A percentile compares a stretch with the other conserved stretches of the same genome.
phyloP scores from a whole-genome alignment of 2,329 filamentous ascomycete genomes.

The Pseudopyrenochaeta lycopersici region DNA sequence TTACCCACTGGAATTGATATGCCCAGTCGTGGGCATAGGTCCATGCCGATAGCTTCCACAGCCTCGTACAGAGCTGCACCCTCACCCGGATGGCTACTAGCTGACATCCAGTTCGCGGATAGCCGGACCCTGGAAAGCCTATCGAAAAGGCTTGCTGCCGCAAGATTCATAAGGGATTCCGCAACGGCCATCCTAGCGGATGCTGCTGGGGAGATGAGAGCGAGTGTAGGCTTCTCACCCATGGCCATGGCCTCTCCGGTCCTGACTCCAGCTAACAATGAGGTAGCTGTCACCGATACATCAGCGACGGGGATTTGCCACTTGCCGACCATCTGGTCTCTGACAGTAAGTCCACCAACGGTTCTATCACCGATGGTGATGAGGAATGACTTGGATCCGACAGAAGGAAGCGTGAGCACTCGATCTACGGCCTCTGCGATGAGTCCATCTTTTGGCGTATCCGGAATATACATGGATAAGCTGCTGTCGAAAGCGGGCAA shows the following conservation, averaged over 20 bases:
- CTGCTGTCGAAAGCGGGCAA: slow-evolving; percentile 79
- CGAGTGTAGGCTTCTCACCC: slow-evolving; percentile 90
- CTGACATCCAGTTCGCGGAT: slow-evolving; percentile 99
- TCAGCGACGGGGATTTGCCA: slow-evolving; percentile 97
- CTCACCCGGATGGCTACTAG: slow-evolving; percentile 91
- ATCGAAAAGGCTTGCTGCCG: slow-evolving; percentile 77
- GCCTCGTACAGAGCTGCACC: slow-evolving; percentile 92
- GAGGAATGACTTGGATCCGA: slow-evolving; percentile 96
- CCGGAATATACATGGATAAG: slow-evolving; percentile 72
- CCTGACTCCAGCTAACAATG: slow-evolving; percentile 74
- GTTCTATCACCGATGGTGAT: slow-evolving; percentile 96
- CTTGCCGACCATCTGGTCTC: slow-evolving; percentile 95
- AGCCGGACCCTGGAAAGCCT: slow-evolving; percentile 82
- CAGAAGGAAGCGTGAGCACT: slow-evolving; percentile 84
- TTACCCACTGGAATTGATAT: slow-evolving; percentile 96
- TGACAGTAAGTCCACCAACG: slow-evolving; percentile 85
- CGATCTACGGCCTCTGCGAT: slow-evolving; percentile 78
- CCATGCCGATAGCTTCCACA: slow-evolving; percentile 90
- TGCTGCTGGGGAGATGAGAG: slow-evolving; percentile 86
- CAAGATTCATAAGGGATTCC: slow-evolving; percentile 92
- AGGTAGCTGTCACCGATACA: slow-evolving; percentile 89
- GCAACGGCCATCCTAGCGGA: slow-evolving; percentile 97
- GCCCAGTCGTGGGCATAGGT: slow-evolving; percentile 88
- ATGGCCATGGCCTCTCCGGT: slow-evolving; percentile 97
- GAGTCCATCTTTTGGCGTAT: slow-evolving; percentile 61